These are phyloP conservation scores for Crithidia mellificae DNA, from an alignment of 208 protist genomes.

Conservation along the genomic window DNA sequence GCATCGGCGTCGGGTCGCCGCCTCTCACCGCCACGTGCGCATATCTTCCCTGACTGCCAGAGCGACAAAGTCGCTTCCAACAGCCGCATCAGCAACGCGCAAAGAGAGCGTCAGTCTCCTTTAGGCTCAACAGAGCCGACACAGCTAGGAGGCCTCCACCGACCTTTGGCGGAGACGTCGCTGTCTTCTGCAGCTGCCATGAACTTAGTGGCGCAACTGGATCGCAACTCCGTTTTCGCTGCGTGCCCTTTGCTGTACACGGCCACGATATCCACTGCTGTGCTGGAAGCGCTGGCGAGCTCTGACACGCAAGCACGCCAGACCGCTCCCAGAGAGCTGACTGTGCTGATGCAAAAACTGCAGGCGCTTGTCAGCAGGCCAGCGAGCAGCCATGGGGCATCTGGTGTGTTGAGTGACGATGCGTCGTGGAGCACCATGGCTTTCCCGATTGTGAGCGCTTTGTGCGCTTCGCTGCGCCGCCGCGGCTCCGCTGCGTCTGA, in stretches of 20 bases:
- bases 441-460: neutral
- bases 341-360: neutral
- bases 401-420: neutral
- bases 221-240: constrained; percentile 12
- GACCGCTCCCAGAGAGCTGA: neutral
- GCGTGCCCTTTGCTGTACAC: constrained; percentile 29
- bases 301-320: neutral
- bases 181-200: neutral
- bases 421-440: neutral
- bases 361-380: neutral
- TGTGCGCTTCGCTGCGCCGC: constrained; percentile 2
- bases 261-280: neutral
- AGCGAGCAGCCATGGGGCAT: neutral
- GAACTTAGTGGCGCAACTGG: neutral
- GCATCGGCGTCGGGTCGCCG: neutral
- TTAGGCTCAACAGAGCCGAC: no score
- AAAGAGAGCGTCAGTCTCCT: no score
- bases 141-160: no score
- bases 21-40: neutral
- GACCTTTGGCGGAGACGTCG: no score
- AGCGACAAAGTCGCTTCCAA: neutral
- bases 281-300: neutral
- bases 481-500: neutral
- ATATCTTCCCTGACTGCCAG: no score
- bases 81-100: neutral